Percentiles rank a stretch among this genome's conserved stretches.
Conservation (phyloP, 768 basidiomycete genomes). For the Chalciporus chontae region DNA sequence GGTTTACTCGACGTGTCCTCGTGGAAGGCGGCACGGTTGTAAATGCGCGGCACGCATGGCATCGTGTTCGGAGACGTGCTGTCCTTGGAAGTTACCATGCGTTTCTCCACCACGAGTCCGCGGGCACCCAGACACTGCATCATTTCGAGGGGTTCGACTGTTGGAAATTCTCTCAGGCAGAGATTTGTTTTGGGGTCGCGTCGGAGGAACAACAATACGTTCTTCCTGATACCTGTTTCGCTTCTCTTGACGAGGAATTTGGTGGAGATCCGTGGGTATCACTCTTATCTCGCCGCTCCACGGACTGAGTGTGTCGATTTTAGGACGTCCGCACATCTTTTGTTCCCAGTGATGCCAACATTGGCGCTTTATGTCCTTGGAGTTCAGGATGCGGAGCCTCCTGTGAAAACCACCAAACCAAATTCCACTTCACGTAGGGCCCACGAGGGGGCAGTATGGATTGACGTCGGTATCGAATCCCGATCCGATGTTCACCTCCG, state of each 20-base stretch:
- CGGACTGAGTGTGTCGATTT: not conserved
- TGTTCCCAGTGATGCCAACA: constrained; percentile 55
- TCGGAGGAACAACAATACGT: constrained; percentile 56
- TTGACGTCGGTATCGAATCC: constrained; percentile 50
- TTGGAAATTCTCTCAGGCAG: constrained; percentile 46
- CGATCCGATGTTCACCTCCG: constrained; percentile 57
- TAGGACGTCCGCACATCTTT: constrained; percentile 46
- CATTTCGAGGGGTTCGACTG: constrained; percentile 35
- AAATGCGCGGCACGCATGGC: constrained; percentile 22
- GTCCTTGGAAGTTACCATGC: constrained; percentile 27
- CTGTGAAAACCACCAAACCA: not conserved
- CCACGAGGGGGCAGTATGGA: constrained; percentile 26
- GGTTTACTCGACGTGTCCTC: constrained; percentile 23
- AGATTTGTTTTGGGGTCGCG: constrained; percentile 53
- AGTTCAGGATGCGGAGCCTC: constrained; percentile 19
- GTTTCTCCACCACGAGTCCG: constrained; percentile 22
- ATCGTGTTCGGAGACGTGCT: constrained; percentile 25
- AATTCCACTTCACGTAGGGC: not conserved
- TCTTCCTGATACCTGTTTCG: constrained; percentile 51
- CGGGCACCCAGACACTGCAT: not conserved
- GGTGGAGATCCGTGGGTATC: constrained; percentile 27
- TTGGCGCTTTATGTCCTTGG: constrained; percentile 53
- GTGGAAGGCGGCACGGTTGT: constrained; percentile 20
- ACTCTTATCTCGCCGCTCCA: not conserved
- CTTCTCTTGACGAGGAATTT: constrained; percentile 49